Evolutionary conservation across 768 basidiomycete species (phyloP).

Genomic region (Trametes cinnabarina): DNA sequence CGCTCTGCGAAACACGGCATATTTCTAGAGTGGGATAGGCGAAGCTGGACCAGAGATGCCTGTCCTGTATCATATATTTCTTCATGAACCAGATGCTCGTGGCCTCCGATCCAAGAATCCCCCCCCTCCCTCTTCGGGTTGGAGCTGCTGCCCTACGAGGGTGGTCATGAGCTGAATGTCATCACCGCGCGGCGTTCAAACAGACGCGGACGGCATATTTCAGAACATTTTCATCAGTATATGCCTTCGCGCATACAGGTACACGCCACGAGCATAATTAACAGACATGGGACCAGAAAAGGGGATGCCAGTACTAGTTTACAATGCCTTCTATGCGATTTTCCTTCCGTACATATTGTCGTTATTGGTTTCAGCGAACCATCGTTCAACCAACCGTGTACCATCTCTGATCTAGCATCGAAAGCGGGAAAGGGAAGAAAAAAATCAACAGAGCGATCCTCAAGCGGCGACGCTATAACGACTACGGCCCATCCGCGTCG

Average conservation of each 20-base stretch:
- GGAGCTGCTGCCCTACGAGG: too few relatives aligned
- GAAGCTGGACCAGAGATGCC: neutral
- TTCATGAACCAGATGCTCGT: neutral
- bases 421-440: neutral
- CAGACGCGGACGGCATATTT: too few relatives aligned
- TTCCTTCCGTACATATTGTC: neutral
- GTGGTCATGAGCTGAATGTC: too few relatives aligned
- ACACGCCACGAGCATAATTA: too few relatives aligned
- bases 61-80: neutral
- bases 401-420: neutral
- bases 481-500: slow-evolving; percentile 33
- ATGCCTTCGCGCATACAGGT: too few relatives aligned
- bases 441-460: neutral
- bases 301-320: slow-evolving; percentile 1
- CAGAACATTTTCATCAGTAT: too few relatives aligned
- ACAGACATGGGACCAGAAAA: neutral
- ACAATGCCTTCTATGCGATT: slow-evolving; percentile 11
- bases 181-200: too few relatives aligned
- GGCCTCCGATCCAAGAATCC: too few relatives aligned
- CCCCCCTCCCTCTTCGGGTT: neutral
- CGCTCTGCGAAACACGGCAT: slow-evolving; percentile 61
- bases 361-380: neutral
- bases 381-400: neutral
- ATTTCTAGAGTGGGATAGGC: slow-evolving; percentile 48
- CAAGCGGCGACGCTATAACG: neutral